Percentiles rank a stretch among this genome's conserved stretches.
These are phyloP conservation scores for Trichosporon ovoides DNA, from an alignment of 1,284 basidiomycete genomes.

Conservation along the genomic window DNA sequence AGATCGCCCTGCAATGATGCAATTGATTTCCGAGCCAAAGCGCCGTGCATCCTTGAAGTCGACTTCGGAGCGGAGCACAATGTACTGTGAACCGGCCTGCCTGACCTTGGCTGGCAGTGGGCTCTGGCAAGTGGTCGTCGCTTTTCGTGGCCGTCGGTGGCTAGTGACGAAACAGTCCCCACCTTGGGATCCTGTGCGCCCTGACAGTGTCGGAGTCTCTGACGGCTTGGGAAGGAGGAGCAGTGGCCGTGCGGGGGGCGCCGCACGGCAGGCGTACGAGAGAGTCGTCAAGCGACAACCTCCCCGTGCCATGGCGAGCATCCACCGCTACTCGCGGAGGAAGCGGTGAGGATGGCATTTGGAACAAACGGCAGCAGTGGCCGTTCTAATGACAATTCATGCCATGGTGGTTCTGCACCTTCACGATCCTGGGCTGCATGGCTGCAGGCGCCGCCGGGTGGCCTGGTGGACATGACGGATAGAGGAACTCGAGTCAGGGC, in stretches of 20 bases:
- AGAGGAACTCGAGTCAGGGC: slow-evolving; percentile 3
- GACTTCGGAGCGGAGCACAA: not conserved
- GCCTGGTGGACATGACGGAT: slow-evolving; percentile 1
- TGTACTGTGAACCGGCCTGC: no score
- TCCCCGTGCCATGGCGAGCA: not conserved
- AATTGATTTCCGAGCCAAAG: not conserved
- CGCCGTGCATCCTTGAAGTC: not conserved
- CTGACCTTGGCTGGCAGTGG: no score
- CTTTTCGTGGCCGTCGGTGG: not conserved
- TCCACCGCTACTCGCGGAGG: not conserved
- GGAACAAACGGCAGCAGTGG: no score
- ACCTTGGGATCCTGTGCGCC: not conserved
- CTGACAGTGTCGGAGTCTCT: not conserved
- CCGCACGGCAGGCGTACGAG: no score
- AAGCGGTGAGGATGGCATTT: not conserved
- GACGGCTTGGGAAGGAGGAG: no score
- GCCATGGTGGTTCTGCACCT: not conserved
- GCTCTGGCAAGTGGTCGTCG: no score
- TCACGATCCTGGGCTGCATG: not conserved
- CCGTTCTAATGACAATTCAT: not conserved
- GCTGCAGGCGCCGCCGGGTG: not conserved
- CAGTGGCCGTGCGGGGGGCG: not conserved
- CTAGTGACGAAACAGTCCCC: not conserved
- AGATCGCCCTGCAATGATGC: not conserved
- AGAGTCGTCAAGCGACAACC: not conserved